Conservation (phyloP, 306 rosid genomes). For the Echinosophora koreensis region DNA sequence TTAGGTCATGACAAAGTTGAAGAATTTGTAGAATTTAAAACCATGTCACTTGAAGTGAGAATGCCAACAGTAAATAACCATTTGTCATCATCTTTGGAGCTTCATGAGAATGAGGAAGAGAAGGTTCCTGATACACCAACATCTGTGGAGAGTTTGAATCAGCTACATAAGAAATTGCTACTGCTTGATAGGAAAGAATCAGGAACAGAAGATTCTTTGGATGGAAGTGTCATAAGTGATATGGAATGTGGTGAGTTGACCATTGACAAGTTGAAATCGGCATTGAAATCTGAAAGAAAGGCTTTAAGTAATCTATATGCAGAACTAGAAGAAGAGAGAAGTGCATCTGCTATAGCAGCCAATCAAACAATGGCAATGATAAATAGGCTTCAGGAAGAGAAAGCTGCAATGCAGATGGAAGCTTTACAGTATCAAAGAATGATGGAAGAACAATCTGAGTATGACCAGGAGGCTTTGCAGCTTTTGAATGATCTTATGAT, state of each 20-base stretch:
- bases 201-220: constrained; percentile 80
- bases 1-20: constrained; percentile 55
- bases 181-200: constrained; percentile 80
- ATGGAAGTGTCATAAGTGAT: constrained; percentile 81
- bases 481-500: constrained; percentile 87
- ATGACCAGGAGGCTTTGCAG: constrained; percentile 95
- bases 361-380: constrained; percentile 99
- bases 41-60: constrained; percentile 58
- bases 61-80: constrained; percentile 50
- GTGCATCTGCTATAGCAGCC: constrained; percentile 92
- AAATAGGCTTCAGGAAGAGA: constrained; percentile 97
- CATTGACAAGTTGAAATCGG: constrained; percentile 69
- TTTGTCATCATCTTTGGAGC: constrained; percentile 52
- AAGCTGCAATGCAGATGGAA: constrained; percentile 98
- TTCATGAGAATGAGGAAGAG: constrained; percentile 74
- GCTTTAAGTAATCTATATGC: constrained; percentile 74
- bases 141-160: constrained; percentile 71
- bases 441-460: constrained; percentile 99
- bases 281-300: constrained; percentile 73
- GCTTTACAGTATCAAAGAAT: constrained; percentile 97
- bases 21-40: constrained; percentile 63
- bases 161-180: constrained; percentile 69
- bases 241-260: constrained; percentile 69
- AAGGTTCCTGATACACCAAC: constrained; percentile 81
- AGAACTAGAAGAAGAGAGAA: constrained; percentile 98